Percentiles rank a stretch among this genome's conserved stretches.
Evolutionary conservation across 345 rosid species (phyloP).

Genomic region (Gossypioides kirkii): DNA sequence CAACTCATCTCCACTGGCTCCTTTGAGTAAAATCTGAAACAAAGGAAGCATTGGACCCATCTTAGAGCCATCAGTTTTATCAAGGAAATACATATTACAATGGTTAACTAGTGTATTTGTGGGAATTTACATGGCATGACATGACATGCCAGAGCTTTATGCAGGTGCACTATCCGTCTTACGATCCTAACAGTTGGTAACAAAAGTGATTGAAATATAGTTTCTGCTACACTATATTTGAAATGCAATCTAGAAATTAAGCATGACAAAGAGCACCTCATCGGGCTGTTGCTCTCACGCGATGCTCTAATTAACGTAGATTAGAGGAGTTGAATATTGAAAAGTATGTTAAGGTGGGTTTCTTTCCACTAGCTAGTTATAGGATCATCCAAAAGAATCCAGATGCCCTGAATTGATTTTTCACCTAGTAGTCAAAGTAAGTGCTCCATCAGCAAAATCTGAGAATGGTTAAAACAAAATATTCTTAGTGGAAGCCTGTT

Average conservation of each 20-base stretch:
- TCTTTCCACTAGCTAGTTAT: not conserved
- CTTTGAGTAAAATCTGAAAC: constrained; percentile 81
- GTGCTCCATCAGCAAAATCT: not conserved
- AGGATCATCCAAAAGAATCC: not conserved
- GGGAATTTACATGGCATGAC: not conserved
- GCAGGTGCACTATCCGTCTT: not conserved
- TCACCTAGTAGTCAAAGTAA: not conserved
- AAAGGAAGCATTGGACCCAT: constrained; percentile 13
- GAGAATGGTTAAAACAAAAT: not conserved
- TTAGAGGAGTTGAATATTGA: not conserved
- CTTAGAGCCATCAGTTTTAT: not conserved
- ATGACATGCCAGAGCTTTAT: not conserved
- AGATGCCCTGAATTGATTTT: not conserved
- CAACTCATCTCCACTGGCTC: constrained; percentile 84
- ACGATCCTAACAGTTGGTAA: not conserved
- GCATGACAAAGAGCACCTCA: constrained; percentile 7
- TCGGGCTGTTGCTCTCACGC: not conserved
- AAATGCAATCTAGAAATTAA: not conserved
- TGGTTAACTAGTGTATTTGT: not conserved
- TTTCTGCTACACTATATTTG: constrained; percentile 12
- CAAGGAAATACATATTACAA: not conserved
- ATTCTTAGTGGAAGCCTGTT: not conserved
- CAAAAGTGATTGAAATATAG: constrained; percentile 3
- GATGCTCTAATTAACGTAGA: not conserved
- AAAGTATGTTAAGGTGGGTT: not conserved